These are phyloP conservation scores for Cymbopogon flexuosus DNA, from an alignment of 202 grass and related monocot species.

Conservation along the genomic window DNA sequence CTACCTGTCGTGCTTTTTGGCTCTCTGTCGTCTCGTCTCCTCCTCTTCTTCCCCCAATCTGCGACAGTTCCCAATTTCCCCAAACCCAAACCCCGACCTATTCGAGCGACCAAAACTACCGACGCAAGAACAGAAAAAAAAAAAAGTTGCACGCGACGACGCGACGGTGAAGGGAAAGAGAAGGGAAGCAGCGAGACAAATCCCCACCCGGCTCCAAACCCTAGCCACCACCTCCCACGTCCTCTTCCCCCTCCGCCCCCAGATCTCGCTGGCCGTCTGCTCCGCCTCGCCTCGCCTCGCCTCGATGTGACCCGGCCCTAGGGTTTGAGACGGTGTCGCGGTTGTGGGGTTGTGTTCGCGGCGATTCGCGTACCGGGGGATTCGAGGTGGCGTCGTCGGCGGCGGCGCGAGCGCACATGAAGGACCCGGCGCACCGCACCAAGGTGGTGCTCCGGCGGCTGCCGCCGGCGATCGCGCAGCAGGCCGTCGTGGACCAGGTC, in stretches of 20 bases:
- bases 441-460: conserved; percentile 89
- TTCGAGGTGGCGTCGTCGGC: conserved; percentile 2
- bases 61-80: conserved; percentile 33
- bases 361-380: neutral
- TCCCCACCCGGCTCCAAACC: conserved; percentile 33
- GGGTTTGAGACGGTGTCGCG: conserved; percentile 40
- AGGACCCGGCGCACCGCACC: conserved; percentile 66
- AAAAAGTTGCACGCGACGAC: conserved; percentile 29
- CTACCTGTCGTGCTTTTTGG: neutral
- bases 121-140: too few species aligned
- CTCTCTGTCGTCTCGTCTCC: neutral
- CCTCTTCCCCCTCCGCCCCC: neutral
- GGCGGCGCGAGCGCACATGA: conserved; percentile 52
- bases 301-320: conserved; percentile 48
- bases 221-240: conserved; percentile 22
- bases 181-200: conserved; percentile 17
- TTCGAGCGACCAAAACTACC: neutral
- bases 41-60: too few species aligned
- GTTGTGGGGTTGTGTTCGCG: neutral
- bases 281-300: too few species aligned
- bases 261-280: conserved; percentile 44
- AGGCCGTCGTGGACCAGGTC: conserved; percentile 84
- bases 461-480: conserved; percentile 67
- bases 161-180: neutral
- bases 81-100: conserved; percentile 33